Evolutionary conservation across 2,329 filamentous ascomycete genomes (phyloP).

Genomic region (Botrytis galanthina): DNA sequence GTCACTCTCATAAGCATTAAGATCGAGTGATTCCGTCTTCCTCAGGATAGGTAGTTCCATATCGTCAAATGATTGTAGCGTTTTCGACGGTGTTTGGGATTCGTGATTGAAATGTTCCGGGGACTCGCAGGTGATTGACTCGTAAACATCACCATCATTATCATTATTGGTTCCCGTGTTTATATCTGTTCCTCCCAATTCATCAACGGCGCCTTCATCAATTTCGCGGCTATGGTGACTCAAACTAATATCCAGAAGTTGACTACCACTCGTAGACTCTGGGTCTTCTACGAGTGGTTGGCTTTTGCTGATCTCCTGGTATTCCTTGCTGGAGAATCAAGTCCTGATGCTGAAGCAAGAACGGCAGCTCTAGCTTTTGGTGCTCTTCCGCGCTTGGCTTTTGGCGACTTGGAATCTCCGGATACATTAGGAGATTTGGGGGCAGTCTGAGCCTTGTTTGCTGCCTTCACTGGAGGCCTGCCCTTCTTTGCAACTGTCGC

Average conservation of each 20-base stretch:
- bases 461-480: background rate
- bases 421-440: slow-evolving; percentile 24
- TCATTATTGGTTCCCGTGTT: slow-evolving; percentile 10
- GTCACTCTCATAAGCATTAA: background rate
- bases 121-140: background rate
- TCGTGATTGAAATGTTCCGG: slow-evolving; percentile 1
- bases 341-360: slow-evolving; percentile 7
- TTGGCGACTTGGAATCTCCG: slow-evolving; percentile 24
- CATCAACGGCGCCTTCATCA: background rate
- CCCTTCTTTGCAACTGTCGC: background rate
- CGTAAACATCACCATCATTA: slow-evolving; percentile 8
- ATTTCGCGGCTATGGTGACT: background rate
- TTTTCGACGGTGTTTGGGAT: slow-evolving; percentile 21
- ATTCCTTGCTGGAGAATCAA: slow-evolving; percentile 22
- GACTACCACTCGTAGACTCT: slow-evolving; percentile 39
- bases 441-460: background rate
- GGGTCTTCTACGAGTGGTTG: slow-evolving; percentile 37
- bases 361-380: slow-evolving; percentile 23
- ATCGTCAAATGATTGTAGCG: background rate
- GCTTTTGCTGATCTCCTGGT: slow-evolving; percentile 34
- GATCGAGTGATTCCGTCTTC: background rate
- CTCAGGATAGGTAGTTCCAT: slow-evolving; percentile 7
- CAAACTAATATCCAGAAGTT: slow-evolving; percentile 33
- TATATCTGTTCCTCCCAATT: background rate
- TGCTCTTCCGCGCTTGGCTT: slow-evolving; percentile 19